A percentile compares a stretch with the other conserved stretches of the same genome.
phyloP scores from a whole-genome alignment of 495 filamentous ascomycete genomes.

The Trichoderma erinaceum region DNA sequence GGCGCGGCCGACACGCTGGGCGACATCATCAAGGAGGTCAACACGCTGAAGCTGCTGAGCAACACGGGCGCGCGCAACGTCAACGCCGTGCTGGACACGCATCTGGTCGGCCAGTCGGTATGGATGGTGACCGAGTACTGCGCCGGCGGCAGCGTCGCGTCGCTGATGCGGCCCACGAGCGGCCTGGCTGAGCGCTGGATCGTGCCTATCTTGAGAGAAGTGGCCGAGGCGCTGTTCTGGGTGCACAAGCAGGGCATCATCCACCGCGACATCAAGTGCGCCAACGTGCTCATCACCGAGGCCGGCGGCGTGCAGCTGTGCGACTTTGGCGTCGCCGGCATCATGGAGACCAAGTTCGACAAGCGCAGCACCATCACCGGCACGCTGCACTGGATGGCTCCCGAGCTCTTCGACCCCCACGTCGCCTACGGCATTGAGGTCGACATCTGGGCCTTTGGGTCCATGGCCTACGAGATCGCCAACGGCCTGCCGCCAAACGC shows the following conservation, averaged over 20 bases:
- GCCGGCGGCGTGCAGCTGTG: constrained; percentile 82
- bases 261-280: constrained; percentile 93
- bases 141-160: constrained; percentile 90
- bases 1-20: constrained; percentile 73
- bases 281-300: constrained; percentile 87
- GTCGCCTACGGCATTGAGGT: constrained; percentile 62
- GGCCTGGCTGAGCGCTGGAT: constrained; percentile 86
- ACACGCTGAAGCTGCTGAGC: constrained; percentile 73
- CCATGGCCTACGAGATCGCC: constrained; percentile 85
- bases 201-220: constrained; percentile 82
- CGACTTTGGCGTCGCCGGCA: constrained; percentile 90
- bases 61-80: constrained; percentile 83
- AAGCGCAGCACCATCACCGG: constrained; percentile 92
- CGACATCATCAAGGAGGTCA: constrained; percentile 84
- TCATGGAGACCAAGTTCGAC: constrained; percentile 73
- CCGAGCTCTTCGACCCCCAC: constrained; percentile 63
- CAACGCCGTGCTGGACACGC: constrained; percentile 80
- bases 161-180: constrained; percentile 59
- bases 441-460: constrained; percentile 94
- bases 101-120: constrained; percentile 77
- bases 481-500: constrained; percentile 78
- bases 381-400: constrained; percentile 97
- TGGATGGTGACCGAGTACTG: constrained; percentile 98
- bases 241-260: constrained; percentile 91
- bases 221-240: constrained; percentile 74